Evolutionary conservation across 2,329 filamentous ascomycete species (phyloP).

Genomic region (Fusarium cyanostomum): DNA sequence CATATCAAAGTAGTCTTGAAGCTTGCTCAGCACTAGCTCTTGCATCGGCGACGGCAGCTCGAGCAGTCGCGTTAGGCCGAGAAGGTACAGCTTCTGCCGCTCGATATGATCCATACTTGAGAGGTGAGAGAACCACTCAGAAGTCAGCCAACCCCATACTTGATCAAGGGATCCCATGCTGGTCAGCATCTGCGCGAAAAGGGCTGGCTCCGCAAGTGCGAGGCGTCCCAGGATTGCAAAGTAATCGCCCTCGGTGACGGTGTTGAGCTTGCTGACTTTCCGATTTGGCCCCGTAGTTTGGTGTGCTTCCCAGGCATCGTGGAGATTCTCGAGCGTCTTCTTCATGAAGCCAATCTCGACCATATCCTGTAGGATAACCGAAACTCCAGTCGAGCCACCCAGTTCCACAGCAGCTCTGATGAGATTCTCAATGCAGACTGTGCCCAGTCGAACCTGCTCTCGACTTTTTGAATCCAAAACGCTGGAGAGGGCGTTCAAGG

Average conservation of each 20-base stretch:
- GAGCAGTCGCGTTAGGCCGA: conserved; percentile 77
- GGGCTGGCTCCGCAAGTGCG: conserved; percentile 73
- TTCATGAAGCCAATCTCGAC: conserved; percentile 69
- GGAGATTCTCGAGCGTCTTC: conserved; percentile 72
- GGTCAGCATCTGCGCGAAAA: conserved; percentile 70
- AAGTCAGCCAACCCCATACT: conserved; percentile 68
- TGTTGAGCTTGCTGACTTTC: conserved; percentile 73
- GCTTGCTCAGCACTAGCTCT: conserved; percentile 64
- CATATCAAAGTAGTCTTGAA: conserved; percentile 79
- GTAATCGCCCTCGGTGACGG: conserved; percentile 84
- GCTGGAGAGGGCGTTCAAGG: conserved; percentile 59
- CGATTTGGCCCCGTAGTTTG: conserved; percentile 84
- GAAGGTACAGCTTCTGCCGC: conserved; percentile 75
- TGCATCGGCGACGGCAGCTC: conserved; percentile 69
- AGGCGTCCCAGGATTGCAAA: conserved; percentile 84
- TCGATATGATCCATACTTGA: conserved; percentile 73
- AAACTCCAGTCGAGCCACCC: conserved; percentile 68
- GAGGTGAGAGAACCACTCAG: conserved; percentile 75
- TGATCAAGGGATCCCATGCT: conserved; percentile 58
- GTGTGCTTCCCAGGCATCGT: conserved; percentile 75
- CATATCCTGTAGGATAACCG: conserved; percentile 72
- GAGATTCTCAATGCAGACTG: conserved; percentile 70
- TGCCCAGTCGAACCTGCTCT: conserved; percentile 66
- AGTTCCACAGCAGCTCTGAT: conserved; percentile 70
- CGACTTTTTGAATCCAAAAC: conserved; percentile 64